Evolutionary conservation across 208 protist species (phyloP), one percentile per base, ranked within the genome.

Genomic region (Leptomonas seymouri): DNA sequence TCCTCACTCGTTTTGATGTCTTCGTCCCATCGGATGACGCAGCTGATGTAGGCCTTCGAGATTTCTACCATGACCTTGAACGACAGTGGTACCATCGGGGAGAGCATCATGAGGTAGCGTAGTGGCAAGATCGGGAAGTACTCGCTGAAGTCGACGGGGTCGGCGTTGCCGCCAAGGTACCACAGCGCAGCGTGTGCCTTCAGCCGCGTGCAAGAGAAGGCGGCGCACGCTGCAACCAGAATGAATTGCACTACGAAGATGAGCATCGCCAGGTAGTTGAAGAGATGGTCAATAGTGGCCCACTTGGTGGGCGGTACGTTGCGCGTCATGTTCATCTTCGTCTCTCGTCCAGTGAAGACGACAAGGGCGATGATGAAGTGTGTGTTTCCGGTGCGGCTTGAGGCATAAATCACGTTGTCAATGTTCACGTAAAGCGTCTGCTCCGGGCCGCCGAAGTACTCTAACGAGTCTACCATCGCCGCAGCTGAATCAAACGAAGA

Each of bases 1-100:
- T 78, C 61, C 21, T 71, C 66, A 3, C 69, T 69, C 62, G 89
- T 68, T 21, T 89, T 58, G 56, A 98, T 90, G 8, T 82, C 60
- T 16, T 85, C 57, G 70, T 99, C 97, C 87, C 94, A 96, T 31
- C 74, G 78, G 25, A 99, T 98, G 30, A 87, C 71, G 65, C 68
- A 64, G 44, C 93, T 90, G 49, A 98, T 85, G 61, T 91, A 85
- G 18, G 89, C 91, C 79, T 98, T 98, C 12, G 84, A 93, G 41
- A 98, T 77, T 74, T 98, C 95, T 1, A 97, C 57, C 67, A 93
- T 97, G 15, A 98, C 94, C 64, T 99, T 98, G 74, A 99, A 91
- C 39, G 93, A 98, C 34, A 98, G 94, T 14, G 97, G 97, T 58
- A 98, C 97, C 85, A 99, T 98, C 6, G 94, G 84, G 7, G 93